These are phyloP conservation scores for Fraxinus cuspidata DNA, from an alignment of 257 asterid species.

Conservation along the genomic window DNA sequence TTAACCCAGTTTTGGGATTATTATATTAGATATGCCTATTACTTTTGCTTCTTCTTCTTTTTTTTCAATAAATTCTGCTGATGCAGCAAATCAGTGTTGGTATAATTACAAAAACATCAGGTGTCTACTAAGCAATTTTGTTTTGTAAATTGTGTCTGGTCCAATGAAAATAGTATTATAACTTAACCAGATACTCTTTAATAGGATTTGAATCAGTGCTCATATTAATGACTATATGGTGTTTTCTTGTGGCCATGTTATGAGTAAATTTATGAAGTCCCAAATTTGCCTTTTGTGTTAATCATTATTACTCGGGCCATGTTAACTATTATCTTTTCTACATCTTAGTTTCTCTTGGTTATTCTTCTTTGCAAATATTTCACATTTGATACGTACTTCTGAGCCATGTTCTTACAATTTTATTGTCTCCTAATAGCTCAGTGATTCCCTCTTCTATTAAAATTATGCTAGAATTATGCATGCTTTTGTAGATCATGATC, in stretches of 20 bases:
- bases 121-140: background rate
- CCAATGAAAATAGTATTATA: too few species aligned
- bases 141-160: too few species aligned
- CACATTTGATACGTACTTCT: background rate
- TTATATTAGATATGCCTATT: slow-evolving; percentile 8
- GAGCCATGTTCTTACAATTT: background rate
- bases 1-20: background rate
- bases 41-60: too few species aligned
- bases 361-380: background rate
- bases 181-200: too few species aligned
- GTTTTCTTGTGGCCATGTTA: too few species aligned
- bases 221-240: too few species aligned
- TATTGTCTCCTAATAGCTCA: background rate
- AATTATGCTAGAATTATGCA: background rate
- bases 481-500: background rate
- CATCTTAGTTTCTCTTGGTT: background rate
- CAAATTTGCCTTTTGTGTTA: too few species aligned
- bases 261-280: background rate
- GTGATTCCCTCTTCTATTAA: too few species aligned
- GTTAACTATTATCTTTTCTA: background rate
- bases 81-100: too few species aligned
- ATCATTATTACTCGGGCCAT: background rate
- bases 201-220: too few species aligned
- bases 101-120: too few species aligned
- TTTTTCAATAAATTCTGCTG: too few species aligned